These are phyloP conservation scores for Pleurotus pulmonarius DNA, from an alignment of 768 basidiomycete genomes.

Conservation along the genomic window DNA sequence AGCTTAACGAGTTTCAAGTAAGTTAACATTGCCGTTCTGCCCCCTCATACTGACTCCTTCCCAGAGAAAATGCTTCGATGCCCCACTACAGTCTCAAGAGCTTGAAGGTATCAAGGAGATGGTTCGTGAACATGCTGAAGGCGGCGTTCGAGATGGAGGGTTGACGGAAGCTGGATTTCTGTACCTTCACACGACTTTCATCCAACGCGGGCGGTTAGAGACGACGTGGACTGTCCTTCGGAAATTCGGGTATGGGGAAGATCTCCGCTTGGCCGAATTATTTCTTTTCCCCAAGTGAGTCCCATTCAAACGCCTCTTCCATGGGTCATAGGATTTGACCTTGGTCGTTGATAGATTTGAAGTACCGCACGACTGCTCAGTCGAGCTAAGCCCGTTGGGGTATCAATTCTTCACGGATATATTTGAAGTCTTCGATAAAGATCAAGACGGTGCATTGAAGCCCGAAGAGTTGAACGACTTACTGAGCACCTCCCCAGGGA, in stretches of 20 bases:
- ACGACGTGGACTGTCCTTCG: slow-evolving; percentile 97
- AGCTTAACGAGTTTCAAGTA: slow-evolving; percentile 97
- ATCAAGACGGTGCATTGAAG: slow-evolving; percentile 92
- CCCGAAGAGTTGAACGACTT: slow-evolving; percentile 78
- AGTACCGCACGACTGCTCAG: slow-evolving; percentile 89
- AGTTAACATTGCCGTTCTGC: slow-evolving; percentile 12
- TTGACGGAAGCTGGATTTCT: slow-evolving; percentile 92
- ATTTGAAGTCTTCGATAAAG: slow-evolving; percentile 95
- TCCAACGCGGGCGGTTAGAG: slow-evolving; percentile 91
- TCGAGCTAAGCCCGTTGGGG: slow-evolving; percentile 90
- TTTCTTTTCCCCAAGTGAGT: slow-evolving; percentile 88
- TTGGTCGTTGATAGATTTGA: slow-evolving; percentile 63
- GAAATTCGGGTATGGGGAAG: slow-evolving; percentile 95
- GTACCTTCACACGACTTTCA: slow-evolving; percentile 94
- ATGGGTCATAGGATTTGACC: not conserved
- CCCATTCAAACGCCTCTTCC: slow-evolving; percentile 6
- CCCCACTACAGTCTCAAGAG: slow-evolving; percentile 88
- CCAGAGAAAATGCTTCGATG: slow-evolving; percentile 92
- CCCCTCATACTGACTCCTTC: not conserved
- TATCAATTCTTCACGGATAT: slow-evolving; percentile 97
- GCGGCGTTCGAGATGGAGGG: slow-evolving; percentile 72
- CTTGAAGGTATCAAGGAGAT: slow-evolving; percentile 95
- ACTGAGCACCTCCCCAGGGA: slow-evolving; percentile 93
- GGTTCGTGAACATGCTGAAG: slow-evolving; percentile 76
- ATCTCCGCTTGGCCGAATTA: slow-evolving; percentile 81